Evolutionary conservation across 192 early-diverging fungal genomes (phyloP).

Genomic region (Umbelopsis isabellina): DNA sequence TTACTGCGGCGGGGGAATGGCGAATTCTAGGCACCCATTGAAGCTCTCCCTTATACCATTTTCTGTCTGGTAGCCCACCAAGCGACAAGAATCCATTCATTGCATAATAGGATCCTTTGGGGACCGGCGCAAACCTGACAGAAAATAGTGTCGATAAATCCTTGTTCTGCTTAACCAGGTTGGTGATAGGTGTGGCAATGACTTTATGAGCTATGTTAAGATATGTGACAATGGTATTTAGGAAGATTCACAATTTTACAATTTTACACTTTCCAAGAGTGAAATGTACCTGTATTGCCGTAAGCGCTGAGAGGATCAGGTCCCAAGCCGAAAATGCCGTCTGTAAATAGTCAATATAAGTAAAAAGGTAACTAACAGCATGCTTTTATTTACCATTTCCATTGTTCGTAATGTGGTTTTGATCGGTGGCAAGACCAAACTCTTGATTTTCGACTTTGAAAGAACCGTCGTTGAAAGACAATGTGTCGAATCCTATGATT

Average conservation of each 20-base stretch:
- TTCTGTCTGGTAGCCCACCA: slow-evolving; percentile 26
- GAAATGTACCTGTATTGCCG: not conserved
- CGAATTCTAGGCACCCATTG: slow-evolving; percentile 24
- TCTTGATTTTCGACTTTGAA: slow-evolving; percentile 8
- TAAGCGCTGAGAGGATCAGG: not conserved
- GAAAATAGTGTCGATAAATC: not conserved
- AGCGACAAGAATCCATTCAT: slow-evolving; percentile 33
- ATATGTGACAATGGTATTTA: not conserved
- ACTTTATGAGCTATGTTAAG: not conserved
- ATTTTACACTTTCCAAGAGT: slow-evolving; percentile 1
- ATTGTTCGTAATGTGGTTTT: slow-evolving; percentile 2
- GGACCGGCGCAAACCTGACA: slow-evolving; percentile 29
- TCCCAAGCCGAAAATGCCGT: slow-evolving; percentile 44
- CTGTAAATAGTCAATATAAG: not conserved
- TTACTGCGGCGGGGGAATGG: not conserved
- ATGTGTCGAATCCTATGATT: slow-evolving; percentile 9
- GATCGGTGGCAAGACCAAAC: slow-evolving; percentile 24
- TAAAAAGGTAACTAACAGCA: not conserved
- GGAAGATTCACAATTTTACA: not conserved
- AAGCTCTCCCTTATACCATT: slow-evolving; percentile 23
- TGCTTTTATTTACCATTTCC: not conserved
- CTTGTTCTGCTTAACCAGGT: slow-evolving; percentile 6
- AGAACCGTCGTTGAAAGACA: slow-evolving; percentile 8
- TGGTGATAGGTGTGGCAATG: not conserved
- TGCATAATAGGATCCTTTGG: not conserved